phyloP scores from a whole-genome alignment of 2,329 filamentous ascomycete genomes.

The Zasmidium citrigriseum region DNA sequence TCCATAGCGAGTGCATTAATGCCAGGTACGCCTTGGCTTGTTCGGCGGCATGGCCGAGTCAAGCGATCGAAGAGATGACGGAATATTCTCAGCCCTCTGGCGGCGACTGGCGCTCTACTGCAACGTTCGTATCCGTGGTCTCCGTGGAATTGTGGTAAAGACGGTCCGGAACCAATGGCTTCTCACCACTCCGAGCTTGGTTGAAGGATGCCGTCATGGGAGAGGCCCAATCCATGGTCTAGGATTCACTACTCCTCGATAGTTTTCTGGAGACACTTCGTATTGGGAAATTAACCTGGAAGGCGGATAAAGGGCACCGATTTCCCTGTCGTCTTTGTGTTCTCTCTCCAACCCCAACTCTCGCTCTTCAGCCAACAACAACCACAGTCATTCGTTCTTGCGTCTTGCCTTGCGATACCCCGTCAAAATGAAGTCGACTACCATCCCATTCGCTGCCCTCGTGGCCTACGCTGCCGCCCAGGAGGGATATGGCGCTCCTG shows the following conservation, averaged over 20 bases:
- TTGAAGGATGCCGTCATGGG: background rate
- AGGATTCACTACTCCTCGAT: background rate
- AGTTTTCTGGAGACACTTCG: background rate
- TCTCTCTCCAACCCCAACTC: background rate
- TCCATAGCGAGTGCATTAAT: background rate
- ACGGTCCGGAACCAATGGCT: background rate
- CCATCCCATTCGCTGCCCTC: background rate
- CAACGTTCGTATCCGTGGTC: background rate
- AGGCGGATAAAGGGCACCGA: background rate
- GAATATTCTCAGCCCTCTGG: background rate
- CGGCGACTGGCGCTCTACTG: background rate
- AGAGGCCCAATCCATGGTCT: background rate
- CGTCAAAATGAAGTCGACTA: background rate
- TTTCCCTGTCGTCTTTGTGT: background rate
- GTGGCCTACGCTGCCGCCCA: background rate
- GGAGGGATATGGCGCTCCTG: background rate
- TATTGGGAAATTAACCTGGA: background rate
- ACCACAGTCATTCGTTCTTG: background rate
- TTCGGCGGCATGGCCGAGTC: background rate
- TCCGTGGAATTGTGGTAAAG: background rate
- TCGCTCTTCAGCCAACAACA: background rate
- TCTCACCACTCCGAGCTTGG: background rate
- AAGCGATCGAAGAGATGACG: background rate
- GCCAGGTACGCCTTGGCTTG: background rate
- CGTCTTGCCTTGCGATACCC: background rate